phyloP scores from a whole-genome alignment of 1,284 basidiomycete species.

The Cutaneotrichosporon sp. region DNA sequence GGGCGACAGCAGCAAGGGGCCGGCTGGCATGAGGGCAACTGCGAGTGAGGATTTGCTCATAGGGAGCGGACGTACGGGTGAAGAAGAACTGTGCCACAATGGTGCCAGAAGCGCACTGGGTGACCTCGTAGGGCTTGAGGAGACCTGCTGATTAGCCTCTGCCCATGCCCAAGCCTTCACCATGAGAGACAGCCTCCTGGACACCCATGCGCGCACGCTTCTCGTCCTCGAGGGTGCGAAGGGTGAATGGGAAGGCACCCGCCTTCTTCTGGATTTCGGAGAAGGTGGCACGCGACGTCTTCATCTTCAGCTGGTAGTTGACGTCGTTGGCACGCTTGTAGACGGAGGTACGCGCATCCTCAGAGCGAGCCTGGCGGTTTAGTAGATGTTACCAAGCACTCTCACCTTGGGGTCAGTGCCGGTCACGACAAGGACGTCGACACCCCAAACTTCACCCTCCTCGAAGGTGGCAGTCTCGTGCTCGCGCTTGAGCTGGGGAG shows the following conservation, averaged over 20 bases:
- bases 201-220: constrained; percentile 91
- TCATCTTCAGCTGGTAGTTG: constrained; percentile 96
- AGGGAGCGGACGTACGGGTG: constrained; percentile 53
- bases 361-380: constrained; percentile 78
- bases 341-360: constrained; percentile 85
- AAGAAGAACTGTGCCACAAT: constrained; percentile 93
- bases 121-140: constrained; percentile 48
- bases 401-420: constrained; percentile 78
- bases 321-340: constrained; percentile 83
- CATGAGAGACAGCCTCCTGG: constrained; percentile 91
- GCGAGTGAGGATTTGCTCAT: constrained; percentile 37
- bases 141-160: too few relatives aligned
- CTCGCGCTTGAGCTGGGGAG: constrained; percentile 73
- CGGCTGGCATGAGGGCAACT: constrained; percentile 77
- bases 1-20: constrained; percentile 77
- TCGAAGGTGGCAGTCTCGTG: constrained; percentile 79
- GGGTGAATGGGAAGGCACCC: constrained; percentile 95
- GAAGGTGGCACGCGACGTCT: constrained; percentile 90
- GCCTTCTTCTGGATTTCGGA: constrained; percentile 97
- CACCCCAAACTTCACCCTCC: constrained; percentile 92
- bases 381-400: not conserved
- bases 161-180: too few relatives aligned
- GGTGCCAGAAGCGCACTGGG: constrained; percentile 69
- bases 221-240: constrained; percentile 90
- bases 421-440: constrained; percentile 88